Evolutionary conservation across 2,329 filamentous ascomycete genomes (phyloP), one percentile per base, ranked within the genome.

Genomic region (Hypoxylon sp.): DNA sequence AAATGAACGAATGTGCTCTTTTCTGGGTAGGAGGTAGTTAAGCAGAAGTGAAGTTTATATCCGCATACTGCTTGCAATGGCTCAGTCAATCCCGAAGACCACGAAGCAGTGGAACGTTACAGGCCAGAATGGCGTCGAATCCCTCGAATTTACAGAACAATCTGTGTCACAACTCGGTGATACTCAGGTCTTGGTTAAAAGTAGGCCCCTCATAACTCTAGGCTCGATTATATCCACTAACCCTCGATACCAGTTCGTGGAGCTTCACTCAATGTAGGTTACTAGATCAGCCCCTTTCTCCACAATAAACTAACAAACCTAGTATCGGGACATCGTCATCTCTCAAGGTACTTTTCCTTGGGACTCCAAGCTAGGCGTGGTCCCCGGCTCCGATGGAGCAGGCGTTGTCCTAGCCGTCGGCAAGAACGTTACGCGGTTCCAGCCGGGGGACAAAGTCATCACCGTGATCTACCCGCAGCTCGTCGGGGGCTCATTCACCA

Each of bases 371-470:
- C 33, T 65, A 0, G 62, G 69, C 48, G 73, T 78, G 5, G 54
- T 79, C 17, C 75, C 77, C 1, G 79, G 74, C 35, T 87, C 85
- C 22, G 86, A 88, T 66, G 85, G 85, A 11, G 84, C 86, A 10
- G 86, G 85, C 40, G 79, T 78, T 1, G 85, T 88, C 40, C 80
- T 85, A 54, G 80, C 80, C 3, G 79, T 85, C 17, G 86, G 86
- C 42, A 78, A 80, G 48, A 75, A 81, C 17, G 85, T 88, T 6
- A 83, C 80, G 14, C 82, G 83, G 31, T 87, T 88, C 79, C 80
- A 83, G 72, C 77, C 75, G 59, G 86, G 81, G 31, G 85, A 88
- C 76, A 84, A 85, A 57, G 85, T 88, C 50, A 76, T 84, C 55
- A 79, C 78, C 1, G 56, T 73, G 8, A 64, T 79, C 10, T 71